A percentile compares a stretch with the other conserved stretches of the same genome.
phyloP scores from a whole-genome alignment of 2,329 filamentous ascomycete species.

The Penicillium sp. region DNA sequence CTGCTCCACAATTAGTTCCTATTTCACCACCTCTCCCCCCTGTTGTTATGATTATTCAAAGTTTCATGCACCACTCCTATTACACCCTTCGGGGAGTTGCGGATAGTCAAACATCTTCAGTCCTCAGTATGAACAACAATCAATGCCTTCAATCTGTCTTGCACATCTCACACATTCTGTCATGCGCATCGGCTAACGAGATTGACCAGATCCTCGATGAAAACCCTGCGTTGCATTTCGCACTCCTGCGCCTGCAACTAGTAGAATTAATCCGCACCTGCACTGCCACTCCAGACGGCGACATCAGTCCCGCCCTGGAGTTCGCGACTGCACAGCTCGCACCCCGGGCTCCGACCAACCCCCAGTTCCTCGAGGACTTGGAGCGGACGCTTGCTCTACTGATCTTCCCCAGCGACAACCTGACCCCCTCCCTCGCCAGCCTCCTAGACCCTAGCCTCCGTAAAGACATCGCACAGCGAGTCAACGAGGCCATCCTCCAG shows the following conservation, averaged over 20 bases:
- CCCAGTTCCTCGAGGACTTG: constrained; percentile 81
- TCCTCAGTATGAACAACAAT: constrained; percentile 79
- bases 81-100: constrained; percentile 78
- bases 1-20: neutral
- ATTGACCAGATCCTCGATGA: constrained; percentile 78
- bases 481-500: constrained; percentile 86
- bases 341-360: constrained; percentile 81
- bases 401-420: constrained; percentile 81
- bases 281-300: constrained; percentile 67
- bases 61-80: constrained; percentile 99
- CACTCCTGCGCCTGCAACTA: constrained; percentile 85
- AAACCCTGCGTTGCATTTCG: constrained; percentile 84
- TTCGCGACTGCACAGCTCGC: constrained; percentile 90
- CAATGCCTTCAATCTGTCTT: constrained; percentile 23
- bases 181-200: constrained; percentile 34
- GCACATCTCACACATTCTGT: constrained; percentile 15
- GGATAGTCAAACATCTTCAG: constrained; percentile 81
- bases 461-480: constrained; percentile 80
- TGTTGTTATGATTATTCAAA: constrained; percentile 85
- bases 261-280: constrained; percentile 89
- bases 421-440: constrained; percentile 75
- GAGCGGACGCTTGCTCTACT: constrained; percentile 93
- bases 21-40: constrained; percentile 29
- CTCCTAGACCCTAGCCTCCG: constrained; percentile 81
- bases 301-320: constrained; percentile 79